A percentile compares a stretch with the other conserved stretches of the same genome.
phyloP scores from a whole-genome alignment of 2,329 filamentous ascomycete species.

The Xylaria sp. region DNA sequence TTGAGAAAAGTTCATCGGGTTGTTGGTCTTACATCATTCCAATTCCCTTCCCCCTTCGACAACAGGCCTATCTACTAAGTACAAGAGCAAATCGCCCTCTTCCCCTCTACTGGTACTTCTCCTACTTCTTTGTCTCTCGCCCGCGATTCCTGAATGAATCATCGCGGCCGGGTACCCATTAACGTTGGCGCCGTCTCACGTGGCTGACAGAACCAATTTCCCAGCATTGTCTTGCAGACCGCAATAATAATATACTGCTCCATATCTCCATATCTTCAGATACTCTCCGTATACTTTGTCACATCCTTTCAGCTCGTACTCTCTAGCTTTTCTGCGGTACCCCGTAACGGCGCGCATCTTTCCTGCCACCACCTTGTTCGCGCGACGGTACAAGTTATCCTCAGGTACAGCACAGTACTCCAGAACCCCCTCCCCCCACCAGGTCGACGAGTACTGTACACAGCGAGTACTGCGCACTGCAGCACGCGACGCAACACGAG shows the following conservation, averaged over 20 bases:
- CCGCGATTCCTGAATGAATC: constrained; percentile 7
- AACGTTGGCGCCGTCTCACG: constrained; percentile 34
- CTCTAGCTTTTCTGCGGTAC: constrained; percentile 33
- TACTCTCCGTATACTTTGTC: constrained; percentile 28
- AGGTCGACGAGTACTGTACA: constrained; percentile 29
- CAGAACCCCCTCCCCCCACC: constrained; percentile 30
- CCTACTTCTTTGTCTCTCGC: constrained; percentile 9
- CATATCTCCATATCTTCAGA: neutral
- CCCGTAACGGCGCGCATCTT: constrained; percentile 22
- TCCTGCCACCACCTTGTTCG: constrained; percentile 30
- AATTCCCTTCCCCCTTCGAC: constrained; percentile 22
- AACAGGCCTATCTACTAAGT: constrained; percentile 7
- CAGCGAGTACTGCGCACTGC: constrained; percentile 25
- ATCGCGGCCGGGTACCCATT: constrained; percentile 9
- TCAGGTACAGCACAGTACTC: constrained; percentile 23
- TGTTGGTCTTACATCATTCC: constrained; percentile 38
- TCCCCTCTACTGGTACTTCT: constrained; percentile 7
- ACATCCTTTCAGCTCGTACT: constrained; percentile 36
- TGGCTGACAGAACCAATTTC: constrained; percentile 32
- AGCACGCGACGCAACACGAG: constrained; percentile 21
- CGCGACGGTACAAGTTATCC: constrained; percentile 20
- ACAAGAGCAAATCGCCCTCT: neutral
- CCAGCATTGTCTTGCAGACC: constrained; percentile 30
- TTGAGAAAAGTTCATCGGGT: constrained; percentile 16
- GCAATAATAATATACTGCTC: constrained; percentile 3